phyloP scores from a whole-genome alignment of 1,284 basidiomycete species.

The Trichosporon sp. region DNA sequence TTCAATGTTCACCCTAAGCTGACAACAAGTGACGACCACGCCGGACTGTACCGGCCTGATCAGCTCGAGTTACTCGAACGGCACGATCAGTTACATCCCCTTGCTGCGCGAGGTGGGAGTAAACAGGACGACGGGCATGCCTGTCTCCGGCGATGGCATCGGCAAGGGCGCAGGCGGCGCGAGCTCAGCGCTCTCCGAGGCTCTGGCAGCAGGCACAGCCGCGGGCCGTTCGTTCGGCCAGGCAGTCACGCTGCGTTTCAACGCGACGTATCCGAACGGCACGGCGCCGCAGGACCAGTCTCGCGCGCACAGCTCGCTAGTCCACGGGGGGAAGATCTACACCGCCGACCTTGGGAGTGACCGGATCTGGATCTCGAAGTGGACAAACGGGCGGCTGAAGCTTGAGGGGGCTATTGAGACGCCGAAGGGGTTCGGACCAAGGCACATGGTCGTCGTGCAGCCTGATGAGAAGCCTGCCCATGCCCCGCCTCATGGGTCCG shows the following conservation, averaged over 20 bases:
- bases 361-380: neutral
- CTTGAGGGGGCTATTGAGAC: neutral
- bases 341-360: neutral
- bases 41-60: neutral
- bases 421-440: neutral
- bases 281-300: neutral
- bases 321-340: neutral
- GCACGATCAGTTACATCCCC: neutral
- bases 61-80: neutral
- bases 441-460: neutral
- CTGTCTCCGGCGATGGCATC: too few relatives aligned
- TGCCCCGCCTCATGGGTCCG: too few relatives aligned
- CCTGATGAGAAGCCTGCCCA: neutral
- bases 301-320: neutral
- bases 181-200: neutral
- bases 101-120: neutral
- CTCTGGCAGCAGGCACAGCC: neutral
- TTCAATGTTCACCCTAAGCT: neutral
- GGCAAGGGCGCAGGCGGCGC: too few relatives aligned
- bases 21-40: neutral
- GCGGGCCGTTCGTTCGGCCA: neutral
- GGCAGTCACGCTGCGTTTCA: neutral
- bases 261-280: neutral
- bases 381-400: neutral
- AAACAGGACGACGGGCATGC: too few relatives aligned